Conservation (phyloP, 2,329 filamentous ascomycete species). For the Neospermospora avenae region DNA sequence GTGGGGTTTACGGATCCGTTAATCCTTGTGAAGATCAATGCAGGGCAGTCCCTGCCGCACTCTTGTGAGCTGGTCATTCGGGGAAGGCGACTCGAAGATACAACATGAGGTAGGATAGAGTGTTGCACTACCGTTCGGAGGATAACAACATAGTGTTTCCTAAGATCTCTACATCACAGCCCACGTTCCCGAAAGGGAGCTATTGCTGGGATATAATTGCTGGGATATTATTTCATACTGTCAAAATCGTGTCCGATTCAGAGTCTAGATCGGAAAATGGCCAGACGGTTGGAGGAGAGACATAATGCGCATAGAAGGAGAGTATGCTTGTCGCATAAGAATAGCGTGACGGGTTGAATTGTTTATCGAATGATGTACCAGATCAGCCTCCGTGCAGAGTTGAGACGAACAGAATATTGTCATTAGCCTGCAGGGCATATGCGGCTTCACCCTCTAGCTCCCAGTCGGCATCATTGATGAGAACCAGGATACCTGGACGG, state of each 20-base stretch:
- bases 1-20: conserved; percentile 7
- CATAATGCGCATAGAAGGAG: conserved; percentile 11
- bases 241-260: conserved; percentile 16
- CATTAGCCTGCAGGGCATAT: conserved; percentile 76
- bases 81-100: not conserved
- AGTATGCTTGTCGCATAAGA: conserved; percentile 4
- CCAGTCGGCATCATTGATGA: conserved; percentile 99
- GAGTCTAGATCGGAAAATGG: conserved; percentile 8
- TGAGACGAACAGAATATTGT: conserved; percentile 94
- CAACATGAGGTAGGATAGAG: conserved; percentile 7
- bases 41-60: conserved; percentile 16
- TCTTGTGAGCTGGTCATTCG: not conserved
- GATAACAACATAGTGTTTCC: conserved; percentile 8
- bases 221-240: too few species aligned
- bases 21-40: conserved; percentile 21
- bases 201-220: not conserved
- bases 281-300: conserved; percentile 3
- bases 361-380: conserved; percentile 5
- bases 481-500: conserved; percentile 88
- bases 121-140: not conserved
- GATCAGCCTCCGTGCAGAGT: conserved; percentile 86
- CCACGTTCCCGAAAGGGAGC: conserved; percentile 3
- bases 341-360: conserved; percentile 8
- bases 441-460: conserved; percentile 92
- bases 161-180: conserved; percentile 3